Evolutionary conservation across 805 yeast genomes (phyloP).

Genomic region (Debaryomyces hansenii): DNA sequence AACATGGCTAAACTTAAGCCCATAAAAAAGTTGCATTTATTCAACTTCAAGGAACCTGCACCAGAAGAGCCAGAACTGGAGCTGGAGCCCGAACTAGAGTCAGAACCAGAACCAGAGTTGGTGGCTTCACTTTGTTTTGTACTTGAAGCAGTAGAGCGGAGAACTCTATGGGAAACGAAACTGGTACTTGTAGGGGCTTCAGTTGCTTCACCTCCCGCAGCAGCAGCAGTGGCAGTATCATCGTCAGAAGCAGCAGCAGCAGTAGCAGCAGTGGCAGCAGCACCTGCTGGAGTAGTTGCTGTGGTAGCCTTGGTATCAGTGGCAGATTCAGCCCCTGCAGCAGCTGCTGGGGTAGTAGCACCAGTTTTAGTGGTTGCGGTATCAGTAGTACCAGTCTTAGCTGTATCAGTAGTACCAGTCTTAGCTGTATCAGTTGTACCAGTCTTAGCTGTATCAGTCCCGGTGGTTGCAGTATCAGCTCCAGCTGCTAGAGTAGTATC

Average conservation of each 20-base stretch:
- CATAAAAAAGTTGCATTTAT: not conserved
- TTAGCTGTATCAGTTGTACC: constrained; percentile 10
- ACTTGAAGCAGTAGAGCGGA: constrained; percentile 19
- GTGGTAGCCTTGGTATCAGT: constrained; percentile 17
- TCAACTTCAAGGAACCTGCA: not conserved
- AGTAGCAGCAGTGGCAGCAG: constrained; percentile 17
- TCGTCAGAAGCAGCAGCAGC: constrained; percentile 8
- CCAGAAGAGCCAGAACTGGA: constrained; percentile 7
- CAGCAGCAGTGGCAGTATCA: constrained; percentile 5
- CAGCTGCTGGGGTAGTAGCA: constrained; percentile 12
- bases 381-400: constrained; percentile 6
- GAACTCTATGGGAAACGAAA: constrained; percentile 33
- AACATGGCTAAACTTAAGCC: not conserved
- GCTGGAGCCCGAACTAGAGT: constrained; percentile 4
- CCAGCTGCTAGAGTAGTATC: constrained; percentile 8
- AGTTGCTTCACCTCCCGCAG: constrained; percentile 21
- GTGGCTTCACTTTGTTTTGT: constrained; percentile 7
- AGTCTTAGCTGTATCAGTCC: constrained; percentile 10
- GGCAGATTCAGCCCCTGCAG: constrained; percentile 10
- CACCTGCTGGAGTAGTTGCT: constrained; percentile 15
- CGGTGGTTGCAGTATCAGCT: constrained; percentile 2
- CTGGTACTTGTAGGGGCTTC: constrained; percentile 11
- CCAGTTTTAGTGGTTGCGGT: constrained; percentile 14
- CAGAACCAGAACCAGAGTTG: constrained; percentile 6
- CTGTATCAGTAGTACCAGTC: constrained; percentile 10